Conservation (phyloP, 768 basidiomycete species). For the Royoungia palumana region DNA sequence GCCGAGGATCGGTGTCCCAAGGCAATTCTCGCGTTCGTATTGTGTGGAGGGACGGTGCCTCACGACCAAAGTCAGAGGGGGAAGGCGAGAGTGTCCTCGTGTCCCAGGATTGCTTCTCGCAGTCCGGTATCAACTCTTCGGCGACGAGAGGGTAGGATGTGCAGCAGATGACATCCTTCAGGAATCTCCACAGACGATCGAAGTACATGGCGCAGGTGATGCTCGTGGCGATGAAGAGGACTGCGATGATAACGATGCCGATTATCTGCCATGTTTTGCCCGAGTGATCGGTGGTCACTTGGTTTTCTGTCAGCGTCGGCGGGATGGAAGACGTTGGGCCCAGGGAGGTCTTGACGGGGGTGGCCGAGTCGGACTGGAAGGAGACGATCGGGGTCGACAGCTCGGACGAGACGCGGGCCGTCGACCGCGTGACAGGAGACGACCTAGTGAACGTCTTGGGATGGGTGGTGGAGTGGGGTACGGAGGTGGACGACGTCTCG, state of each 20-base stretch:
- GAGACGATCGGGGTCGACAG: neutral
- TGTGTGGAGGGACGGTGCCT: neutral
- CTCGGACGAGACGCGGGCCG: neutral
- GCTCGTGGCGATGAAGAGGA: slow-evolving; percentile 53
- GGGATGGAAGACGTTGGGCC: slow-evolving; percentile 3
- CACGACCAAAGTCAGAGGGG: neutral
- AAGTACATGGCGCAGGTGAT: slow-evolving; percentile 64
- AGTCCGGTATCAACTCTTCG: slow-evolving; percentile 64
- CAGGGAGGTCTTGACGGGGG: neutral
- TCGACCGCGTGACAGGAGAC: neutral
- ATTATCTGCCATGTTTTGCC: slow-evolving; percentile 66
- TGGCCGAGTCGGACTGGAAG: neutral
- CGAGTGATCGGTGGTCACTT: slow-evolving; percentile 31
- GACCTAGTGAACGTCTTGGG: neutral
- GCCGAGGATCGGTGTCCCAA: slow-evolving; percentile 19
- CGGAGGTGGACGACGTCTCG: neutral
- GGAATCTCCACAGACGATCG: slow-evolving; percentile 66
- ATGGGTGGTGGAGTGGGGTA: neutral
- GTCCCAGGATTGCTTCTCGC: slow-evolving; percentile 60
- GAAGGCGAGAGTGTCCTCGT: slow-evolving; percentile 12
- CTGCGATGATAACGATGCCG: slow-evolving; percentile 62
- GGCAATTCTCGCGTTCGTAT: slow-evolving; percentile 22
- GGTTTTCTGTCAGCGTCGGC: slow-evolving; percentile 6
- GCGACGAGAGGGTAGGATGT: slow-evolving; percentile 30
- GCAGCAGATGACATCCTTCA: slow-evolving; percentile 48